Evolutionary conservation across 2,329 filamentous ascomycete genomes (phyloP), one percentile per base, ranked within the genome.

Genomic region (Aspergillus sojae): DNA sequence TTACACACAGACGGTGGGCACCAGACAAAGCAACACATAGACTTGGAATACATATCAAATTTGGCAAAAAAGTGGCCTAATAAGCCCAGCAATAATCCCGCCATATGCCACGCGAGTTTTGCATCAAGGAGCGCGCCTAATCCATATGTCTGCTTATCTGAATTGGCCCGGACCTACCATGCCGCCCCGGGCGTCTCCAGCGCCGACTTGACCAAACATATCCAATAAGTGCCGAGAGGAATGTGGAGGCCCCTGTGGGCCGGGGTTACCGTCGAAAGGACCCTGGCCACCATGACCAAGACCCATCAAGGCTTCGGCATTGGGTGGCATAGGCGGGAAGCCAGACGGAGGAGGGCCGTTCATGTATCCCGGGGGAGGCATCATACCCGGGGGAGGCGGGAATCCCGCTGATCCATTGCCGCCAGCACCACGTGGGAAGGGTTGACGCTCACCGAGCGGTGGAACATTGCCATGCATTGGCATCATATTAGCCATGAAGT

Each of bases 291-390:
- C 73, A 61, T 75, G 76, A 16, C 71, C 72, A 59, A 77, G 66
- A 36, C 75, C 74, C 72, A 80, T 75, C 70, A 79, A 69, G 19
- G 72, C 73, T 58, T 80, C 78, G 12, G 72, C 73, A 53, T 72
- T 77, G 63, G 73, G 75, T 11, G 74, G 74, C 77, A 80, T 77
- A 26, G 77, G 78, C 59, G 77, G 77, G 57, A 79, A 79, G 4
- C 71, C 77, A 50, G 74, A 73, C 6, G 78, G 79, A 5, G 75
- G 77, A 46, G 77, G 78, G 2, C 73, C 77, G 54, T 78, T 79
- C 73, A 81, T 77, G 63, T 81, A 82, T 28, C 79, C 80, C 4
- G 79, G 80, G 28, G 79, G 80, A 32, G 79, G 79, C 70, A 79
- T 78, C 77, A 81, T 81, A 55, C 79, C 79, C 6, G 79, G 79